phyloP scores from a whole-genome alignment of 1,284 basidiomycete genomes.

The Fomitopsis pinicola region DNA sequence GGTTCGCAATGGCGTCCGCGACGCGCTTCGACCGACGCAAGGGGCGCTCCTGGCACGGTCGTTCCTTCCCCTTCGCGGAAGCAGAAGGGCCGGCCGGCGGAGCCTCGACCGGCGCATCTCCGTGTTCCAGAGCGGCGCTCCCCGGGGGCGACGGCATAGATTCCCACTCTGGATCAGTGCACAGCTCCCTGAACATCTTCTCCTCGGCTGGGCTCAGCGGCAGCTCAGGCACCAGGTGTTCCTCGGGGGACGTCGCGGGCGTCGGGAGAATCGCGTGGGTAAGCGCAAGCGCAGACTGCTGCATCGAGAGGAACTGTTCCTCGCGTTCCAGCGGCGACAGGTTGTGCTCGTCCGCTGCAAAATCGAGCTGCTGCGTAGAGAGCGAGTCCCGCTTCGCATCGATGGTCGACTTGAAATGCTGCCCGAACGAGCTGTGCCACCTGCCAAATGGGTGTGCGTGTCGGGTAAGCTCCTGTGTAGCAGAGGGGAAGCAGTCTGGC shows the following conservation, averaged over 20 bases:
- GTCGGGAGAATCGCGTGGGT: conserved; percentile 20
- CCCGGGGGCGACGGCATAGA: conserved; percentile 9
- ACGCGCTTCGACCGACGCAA: conserved; percentile 66
- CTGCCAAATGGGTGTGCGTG: conserved; percentile 38
- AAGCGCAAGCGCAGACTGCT: conserved; percentile 27
- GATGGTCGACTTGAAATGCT: conserved; percentile 46
- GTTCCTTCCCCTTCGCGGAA: conserved; percentile 7
- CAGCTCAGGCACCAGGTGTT: conserved; percentile 27
- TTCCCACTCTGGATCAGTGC: conserved; percentile 56
- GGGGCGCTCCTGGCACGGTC: conserved; percentile 20
- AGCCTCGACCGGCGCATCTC: conserved; percentile 4
- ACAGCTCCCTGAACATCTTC: conserved; percentile 62
- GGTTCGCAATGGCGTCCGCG: conserved; percentile 48
- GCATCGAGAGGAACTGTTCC: conserved; percentile 25
- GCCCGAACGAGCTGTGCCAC: conserved; percentile 51
- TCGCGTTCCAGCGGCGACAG: conserved; percentile 26
- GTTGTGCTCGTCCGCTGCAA: conserved; percentile 21
- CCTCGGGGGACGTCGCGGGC: conserved; percentile 17
- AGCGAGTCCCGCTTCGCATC: conserved; percentile 31
- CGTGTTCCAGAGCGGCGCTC: neutral
- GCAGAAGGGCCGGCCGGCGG: neutral
- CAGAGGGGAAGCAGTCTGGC: conserved; percentile 54
- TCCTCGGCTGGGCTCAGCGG: conserved; percentile 68
- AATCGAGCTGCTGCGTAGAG: conserved; percentile 21
- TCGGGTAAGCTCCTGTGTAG: conserved; percentile 45